Evolutionary conservation across 2,329 filamentous ascomycete genomes (phyloP).

Genomic region (Zymoseptoria brevis): DNA sequence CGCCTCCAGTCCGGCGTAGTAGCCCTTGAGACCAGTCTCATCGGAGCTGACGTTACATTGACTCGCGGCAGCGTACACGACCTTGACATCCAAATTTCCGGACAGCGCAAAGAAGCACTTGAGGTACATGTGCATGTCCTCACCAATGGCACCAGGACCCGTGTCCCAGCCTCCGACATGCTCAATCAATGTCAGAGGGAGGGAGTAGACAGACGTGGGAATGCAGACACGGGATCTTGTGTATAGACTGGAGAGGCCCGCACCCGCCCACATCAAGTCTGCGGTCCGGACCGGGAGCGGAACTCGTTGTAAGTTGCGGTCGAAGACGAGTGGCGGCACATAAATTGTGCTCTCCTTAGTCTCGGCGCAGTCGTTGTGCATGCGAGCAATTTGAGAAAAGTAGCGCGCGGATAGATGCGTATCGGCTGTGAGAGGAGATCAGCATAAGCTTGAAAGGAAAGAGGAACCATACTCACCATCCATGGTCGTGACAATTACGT

Average conservation of each 20-base stretch:
- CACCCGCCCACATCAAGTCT: conserved; percentile 64
- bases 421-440: conserved; percentile 45
- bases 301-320: conserved; percentile 62
- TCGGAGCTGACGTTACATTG: conserved; percentile 63
- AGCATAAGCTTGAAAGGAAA: conserved; percentile 3
- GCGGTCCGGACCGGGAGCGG: conserved; percentile 62
- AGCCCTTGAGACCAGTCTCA: conserved; percentile 46
- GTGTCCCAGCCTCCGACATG: conserved; percentile 66
- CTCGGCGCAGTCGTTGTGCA: conserved; percentile 54
- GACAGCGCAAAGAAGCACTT: conserved; percentile 71
- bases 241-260: conserved; percentile 62
- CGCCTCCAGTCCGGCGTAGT: conserved; percentile 52
- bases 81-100: conserved; percentile 57
- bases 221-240: conserved; percentile 56
- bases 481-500: conserved; percentile 63
- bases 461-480: conserved; percentile 51
- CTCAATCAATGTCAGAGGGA: conserved; percentile 59
- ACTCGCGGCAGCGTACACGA: conserved; percentile 61
- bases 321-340: conserved; percentile 63
- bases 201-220: conserved; percentile 65
- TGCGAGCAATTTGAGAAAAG: conserved; percentile 55
- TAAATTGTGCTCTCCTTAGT: conserved; percentile 58
- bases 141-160: conserved; percentile 62
- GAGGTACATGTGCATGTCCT: conserved; percentile 70
- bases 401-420: conserved; percentile 63